These are phyloP conservation scores for Sarocladium brachiariae DNA, from an alignment of 2,329 filamentous ascomycete species.

Conservation along the genomic window DNA sequence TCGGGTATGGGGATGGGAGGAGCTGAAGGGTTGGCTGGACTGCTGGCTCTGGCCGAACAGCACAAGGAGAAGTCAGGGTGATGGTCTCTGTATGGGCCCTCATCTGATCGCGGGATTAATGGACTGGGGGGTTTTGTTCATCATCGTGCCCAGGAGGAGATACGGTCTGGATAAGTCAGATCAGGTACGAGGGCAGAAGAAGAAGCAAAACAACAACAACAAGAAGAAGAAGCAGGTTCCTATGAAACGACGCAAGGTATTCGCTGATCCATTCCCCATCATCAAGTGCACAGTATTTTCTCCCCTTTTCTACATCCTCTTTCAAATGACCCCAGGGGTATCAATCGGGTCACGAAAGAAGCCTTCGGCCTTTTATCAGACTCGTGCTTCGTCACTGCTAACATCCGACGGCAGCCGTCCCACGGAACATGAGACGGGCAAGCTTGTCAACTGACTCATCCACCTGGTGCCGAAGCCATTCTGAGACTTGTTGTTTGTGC, in stretches of 20 bases:
- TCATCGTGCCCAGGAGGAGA: neutral
- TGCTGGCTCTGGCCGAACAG: conserved; percentile 77
- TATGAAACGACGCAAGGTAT: neutral
- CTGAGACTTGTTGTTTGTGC: neutral
- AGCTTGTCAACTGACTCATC: neutral
- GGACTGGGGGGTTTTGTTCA: too few species aligned
- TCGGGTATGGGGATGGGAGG: conserved; percentile 45
- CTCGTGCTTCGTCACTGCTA: conserved; percentile 9
- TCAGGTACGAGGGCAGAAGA: neutral
- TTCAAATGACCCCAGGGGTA: too few species aligned
- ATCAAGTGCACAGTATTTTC: neutral
- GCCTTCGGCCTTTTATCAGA: too few species aligned
- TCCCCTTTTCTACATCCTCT: too few species aligned
- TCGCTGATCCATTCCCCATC: neutral
- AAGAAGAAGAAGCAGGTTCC: neutral
- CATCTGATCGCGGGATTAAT: too few species aligned
- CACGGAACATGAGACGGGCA: neutral
- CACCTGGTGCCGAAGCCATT: neutral
- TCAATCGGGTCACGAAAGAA: too few species aligned
- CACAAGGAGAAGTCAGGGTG: conserved; percentile 66
- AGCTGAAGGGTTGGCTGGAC: conserved; percentile 64
- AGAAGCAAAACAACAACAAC: neutral
- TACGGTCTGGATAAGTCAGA: neutral
- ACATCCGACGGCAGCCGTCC: neutral
- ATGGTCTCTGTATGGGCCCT: too few species aligned